phyloP scores from a whole-genome alignment of 495 filamentous ascomycete species.

The Melanomma pulvis-pyrius region DNA sequence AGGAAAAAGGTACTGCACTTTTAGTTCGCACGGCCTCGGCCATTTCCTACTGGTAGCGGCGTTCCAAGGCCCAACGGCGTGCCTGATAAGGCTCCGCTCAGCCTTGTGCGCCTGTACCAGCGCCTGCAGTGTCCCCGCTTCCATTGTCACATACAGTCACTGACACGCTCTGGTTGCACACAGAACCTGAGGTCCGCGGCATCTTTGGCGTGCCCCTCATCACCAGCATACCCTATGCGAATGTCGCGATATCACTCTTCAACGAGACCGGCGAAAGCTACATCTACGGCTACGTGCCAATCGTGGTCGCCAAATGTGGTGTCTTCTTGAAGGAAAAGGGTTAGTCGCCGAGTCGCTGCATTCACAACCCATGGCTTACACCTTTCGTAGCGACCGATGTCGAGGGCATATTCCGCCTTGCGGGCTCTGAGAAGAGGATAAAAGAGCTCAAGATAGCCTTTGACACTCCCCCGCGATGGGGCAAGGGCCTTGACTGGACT shows the following conservation, averaged over 20 bases:
- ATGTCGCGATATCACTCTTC: slow-evolving; percentile 95
- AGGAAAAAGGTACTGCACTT: slow-evolving; percentile 64
- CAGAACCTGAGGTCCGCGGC: slow-evolving; percentile 49
- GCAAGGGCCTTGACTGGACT: slow-evolving; percentile 94
- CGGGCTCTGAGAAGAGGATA: slow-evolving; percentile 95
- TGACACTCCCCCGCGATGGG: slow-evolving; percentile 93
- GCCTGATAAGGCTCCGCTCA: slow-evolving; percentile 14
- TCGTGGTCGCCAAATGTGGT: slow-evolving; percentile 97
- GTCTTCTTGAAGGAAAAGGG: slow-evolving; percentile 99
- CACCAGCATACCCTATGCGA: slow-evolving; percentile 95
- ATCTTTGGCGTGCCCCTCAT: slow-evolving; percentile 97
- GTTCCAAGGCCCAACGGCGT: neutral
- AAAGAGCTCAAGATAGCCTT: slow-evolving; percentile 92
- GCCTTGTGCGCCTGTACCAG: neutral
- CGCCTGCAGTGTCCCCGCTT: slow-evolving; percentile 7
- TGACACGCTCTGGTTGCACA: slow-evolving; percentile 11
- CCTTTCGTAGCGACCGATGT: slow-evolving; percentile 77
- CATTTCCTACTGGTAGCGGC: neutral
- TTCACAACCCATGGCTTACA: neutral
- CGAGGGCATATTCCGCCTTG: slow-evolving; percentile 95
- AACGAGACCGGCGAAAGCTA: slow-evolving; percentile 90
- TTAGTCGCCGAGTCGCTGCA: slow-evolving; percentile 47
- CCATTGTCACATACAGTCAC: slow-evolving; percentile 12
- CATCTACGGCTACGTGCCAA: slow-evolving; percentile 98
- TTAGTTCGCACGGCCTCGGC: neutral